Evolutionary conservation across 2,329 filamentous ascomycete species (phyloP).

Genomic region (Xylaria polymorpha): DNA sequence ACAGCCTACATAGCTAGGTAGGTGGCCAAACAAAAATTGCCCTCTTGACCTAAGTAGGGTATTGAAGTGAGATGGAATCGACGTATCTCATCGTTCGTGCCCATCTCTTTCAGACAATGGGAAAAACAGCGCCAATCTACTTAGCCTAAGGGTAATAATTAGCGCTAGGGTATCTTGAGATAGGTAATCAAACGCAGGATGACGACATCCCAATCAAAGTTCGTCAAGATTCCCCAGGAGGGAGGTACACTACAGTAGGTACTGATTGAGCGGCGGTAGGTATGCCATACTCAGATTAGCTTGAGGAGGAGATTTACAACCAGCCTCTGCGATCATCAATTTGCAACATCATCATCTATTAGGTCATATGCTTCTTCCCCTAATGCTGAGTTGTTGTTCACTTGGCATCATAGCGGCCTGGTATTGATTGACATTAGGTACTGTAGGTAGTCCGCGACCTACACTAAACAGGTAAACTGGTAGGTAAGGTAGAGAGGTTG

Average conservation of each 20-base stretch:
- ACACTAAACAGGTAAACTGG: no score
- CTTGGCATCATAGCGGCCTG: background rate
- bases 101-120: background rate
- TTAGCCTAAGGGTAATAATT: background rate
- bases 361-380: slow-evolving; percentile 12
- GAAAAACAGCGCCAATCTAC: background rate
- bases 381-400: slow-evolving; percentile 8
- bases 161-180: slow-evolving; percentile 5
- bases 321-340: slow-evolving; percentile 9
- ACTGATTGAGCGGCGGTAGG: background rate
- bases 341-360: slow-evolving; percentile 5
- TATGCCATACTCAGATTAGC: background rate
- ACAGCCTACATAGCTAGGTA: background rate
- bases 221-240: slow-evolving; percentile 1
- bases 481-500: no score
- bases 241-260: background rate
- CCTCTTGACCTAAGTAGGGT: background rate
- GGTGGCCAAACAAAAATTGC: no score
- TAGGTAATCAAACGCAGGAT: background rate
- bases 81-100: background rate
- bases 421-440: no score
- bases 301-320: background rate
- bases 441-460: no score
- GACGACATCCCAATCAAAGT: slow-evolving; percentile 18
- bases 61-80: background rate